These are phyloP conservation scores for Inonotus obliquus DNA, from an alignment of 1,284 basidiomycete genomes.

Conservation along the genomic window DNA sequence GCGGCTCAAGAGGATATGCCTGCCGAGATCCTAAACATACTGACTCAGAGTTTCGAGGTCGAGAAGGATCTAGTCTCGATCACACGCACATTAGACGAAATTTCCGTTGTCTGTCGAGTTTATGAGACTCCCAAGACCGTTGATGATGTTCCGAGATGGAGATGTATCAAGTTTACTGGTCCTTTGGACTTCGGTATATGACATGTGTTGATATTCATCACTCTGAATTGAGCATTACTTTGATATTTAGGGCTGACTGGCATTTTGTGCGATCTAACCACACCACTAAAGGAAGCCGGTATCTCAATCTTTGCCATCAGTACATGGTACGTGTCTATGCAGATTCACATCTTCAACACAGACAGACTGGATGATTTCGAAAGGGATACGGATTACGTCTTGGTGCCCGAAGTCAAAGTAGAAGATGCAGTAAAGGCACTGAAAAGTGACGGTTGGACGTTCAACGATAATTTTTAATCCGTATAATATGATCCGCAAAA, in stretches of 20 bases:
- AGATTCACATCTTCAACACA: not conserved
- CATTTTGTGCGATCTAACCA: constrained; percentile 50
- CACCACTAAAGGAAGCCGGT: constrained; percentile 48
- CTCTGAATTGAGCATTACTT: constrained; percentile 1
- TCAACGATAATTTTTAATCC: not conserved
- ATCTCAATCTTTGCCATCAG: constrained; percentile 62
- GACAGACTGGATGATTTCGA: not conserved
- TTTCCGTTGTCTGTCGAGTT: constrained; percentile 52
- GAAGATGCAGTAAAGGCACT: constrained; percentile 39
- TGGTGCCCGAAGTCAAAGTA: constrained; percentile 44
- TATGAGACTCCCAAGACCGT: constrained; percentile 27
- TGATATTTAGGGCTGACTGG: constrained; percentile 47
- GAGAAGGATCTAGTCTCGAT: constrained; percentile 45
- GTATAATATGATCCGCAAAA: not conserved
- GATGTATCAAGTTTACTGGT: constrained; percentile 57
- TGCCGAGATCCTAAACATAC: constrained; percentile 23
- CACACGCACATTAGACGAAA: constrained; percentile 55
- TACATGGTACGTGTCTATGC: constrained; percentile 50
- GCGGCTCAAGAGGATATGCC: constrained; percentile 25
- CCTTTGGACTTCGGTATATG: constrained; percentile 61
- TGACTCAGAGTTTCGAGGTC: constrained; percentile 22
- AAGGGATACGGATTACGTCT: constrained; percentile 62
- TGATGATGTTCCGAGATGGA: constrained; percentile 40
- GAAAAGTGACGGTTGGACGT: constrained; percentile 43
- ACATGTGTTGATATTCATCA: not conserved